Conservation (phyloP, 805 yeast genomes). For the Suhomyces prunicola region DNA sequence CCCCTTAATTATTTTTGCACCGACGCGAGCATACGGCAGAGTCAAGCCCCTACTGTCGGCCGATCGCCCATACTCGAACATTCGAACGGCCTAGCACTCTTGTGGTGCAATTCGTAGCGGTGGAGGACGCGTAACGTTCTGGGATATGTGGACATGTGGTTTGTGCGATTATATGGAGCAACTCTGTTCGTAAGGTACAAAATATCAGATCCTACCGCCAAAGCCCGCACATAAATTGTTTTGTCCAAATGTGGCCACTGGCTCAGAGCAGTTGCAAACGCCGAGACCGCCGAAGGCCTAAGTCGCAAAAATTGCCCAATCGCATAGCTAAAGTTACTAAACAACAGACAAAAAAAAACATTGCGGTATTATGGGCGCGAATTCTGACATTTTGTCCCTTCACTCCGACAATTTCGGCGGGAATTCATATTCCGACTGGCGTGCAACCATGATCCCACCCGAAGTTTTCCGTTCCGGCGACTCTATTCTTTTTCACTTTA, state of each 20-base stretch:
- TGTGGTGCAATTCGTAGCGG: background rate
- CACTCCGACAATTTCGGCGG: background rate
- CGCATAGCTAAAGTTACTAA: background rate
- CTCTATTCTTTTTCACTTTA: background rate
- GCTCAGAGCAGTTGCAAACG: background rate
- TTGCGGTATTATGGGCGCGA: background rate
- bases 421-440: background rate
- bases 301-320: background rate
- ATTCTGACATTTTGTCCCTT: background rate
- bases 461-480: slow-evolving; percentile 1
- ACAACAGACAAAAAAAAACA: background rate
- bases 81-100: background rate
- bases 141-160: background rate
- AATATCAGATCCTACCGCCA: background rate
- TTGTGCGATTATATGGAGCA: background rate
- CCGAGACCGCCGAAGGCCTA: background rate
- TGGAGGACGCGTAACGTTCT: background rate
- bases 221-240: background rate
- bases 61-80: background rate
- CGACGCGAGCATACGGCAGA: background rate
- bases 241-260: background rate
- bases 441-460: slow-evolving; percentile 4
- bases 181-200: background rate
- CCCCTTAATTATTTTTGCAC: background rate
- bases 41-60: background rate